Evolutionary conservation across 495 filamentous ascomycete species (phyloP).

Genomic region (Talaromyces stipitatus): DNA sequence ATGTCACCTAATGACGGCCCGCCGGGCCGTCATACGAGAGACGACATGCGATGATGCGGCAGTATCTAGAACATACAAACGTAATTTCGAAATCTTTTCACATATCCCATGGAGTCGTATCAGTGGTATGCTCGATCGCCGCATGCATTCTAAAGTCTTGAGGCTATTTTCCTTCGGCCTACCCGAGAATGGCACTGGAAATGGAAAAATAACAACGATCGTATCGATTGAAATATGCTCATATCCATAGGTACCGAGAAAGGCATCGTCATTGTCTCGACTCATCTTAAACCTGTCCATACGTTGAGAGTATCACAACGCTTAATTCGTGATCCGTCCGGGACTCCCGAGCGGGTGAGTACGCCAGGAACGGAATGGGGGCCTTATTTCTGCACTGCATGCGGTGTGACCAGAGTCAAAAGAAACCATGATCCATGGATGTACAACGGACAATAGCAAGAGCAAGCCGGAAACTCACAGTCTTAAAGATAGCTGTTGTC

Average conservation of each 20-base stretch:
- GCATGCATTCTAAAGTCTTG: not conserved
- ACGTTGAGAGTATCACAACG: not conserved
- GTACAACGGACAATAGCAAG: not conserved
- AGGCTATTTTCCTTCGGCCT: not conserved
- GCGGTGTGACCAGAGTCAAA: not conserved
- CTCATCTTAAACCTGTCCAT: not conserved
- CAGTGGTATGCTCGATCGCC: not conserved
- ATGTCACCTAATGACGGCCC: not conserved
- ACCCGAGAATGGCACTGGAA: not conserved
- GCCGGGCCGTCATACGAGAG: not conserved
- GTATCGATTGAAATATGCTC: not conserved
- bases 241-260: not conserved
- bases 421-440: not conserved
- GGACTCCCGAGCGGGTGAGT: not conserved
- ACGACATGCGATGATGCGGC: not conserved
- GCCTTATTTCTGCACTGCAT: not conserved
- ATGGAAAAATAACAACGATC: not conserved
- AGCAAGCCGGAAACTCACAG: not conserved
- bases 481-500: not conserved
- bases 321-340: not conserved
- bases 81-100: too few relatives aligned
- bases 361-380: not conserved
- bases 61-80: too few relatives aligned
- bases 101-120: too few relatives aligned
- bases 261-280: not conserved